phyloP scores from a whole-genome alignment of 2,329 filamentous ascomycete genomes.

The Alternaria sp. region DNA sequence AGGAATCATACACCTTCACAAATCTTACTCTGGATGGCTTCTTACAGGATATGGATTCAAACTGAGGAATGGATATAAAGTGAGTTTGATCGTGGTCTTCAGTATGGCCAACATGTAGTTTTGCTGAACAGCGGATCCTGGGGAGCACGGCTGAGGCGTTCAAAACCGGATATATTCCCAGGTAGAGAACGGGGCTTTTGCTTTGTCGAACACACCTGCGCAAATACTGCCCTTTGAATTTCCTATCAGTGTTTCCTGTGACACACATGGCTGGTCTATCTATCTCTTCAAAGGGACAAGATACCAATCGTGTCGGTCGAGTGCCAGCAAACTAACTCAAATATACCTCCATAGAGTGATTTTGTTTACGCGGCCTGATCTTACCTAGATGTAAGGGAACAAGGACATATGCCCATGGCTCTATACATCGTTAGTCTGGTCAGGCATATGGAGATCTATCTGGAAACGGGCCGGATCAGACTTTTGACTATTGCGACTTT shows the following conservation, averaged over 20 bases:
- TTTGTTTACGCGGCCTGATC: background rate
- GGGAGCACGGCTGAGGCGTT: background rate
- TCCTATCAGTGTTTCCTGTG: background rate
- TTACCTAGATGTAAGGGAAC: background rate
- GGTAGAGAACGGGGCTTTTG: background rate
- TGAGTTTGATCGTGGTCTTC: too few species aligned
- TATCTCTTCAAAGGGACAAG: background rate
- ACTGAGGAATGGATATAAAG: too few species aligned
- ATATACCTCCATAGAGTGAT: background rate
- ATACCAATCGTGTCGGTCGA: background rate
- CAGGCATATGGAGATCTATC: background rate
- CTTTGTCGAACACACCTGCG: background rate
- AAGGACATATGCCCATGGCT: background rate
- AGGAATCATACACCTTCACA: too few species aligned
- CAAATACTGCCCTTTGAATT: background rate
- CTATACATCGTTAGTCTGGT: background rate
- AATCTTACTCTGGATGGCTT: too few species aligned
- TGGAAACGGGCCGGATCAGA: background rate
- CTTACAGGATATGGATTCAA: too few species aligned
- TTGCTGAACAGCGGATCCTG: background rate
- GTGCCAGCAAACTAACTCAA: rapidly evolving
- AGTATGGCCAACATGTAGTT: background rate
- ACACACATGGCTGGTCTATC: background rate
- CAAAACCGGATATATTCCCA: background rate
- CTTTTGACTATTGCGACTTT: background rate